A percentile compares a stretch with the other conserved stretches of the same genome.
Conservation (phyloP, 345 rosid species). For the Hibiscus tridactylites region DNA sequence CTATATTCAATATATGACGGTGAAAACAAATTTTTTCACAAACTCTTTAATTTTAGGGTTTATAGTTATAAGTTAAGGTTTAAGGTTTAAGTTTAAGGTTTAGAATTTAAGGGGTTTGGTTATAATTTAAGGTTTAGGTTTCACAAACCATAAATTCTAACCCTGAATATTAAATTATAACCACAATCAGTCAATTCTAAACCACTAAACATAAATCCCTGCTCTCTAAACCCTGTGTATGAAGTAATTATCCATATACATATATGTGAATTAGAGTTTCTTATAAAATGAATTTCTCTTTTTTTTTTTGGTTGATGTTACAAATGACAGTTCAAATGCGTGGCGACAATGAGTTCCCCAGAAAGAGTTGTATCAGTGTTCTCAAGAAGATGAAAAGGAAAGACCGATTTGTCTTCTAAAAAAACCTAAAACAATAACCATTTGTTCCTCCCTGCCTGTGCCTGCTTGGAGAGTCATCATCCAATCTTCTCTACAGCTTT, state of each 20-base stretch:
- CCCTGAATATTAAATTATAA: too few relatives aligned
- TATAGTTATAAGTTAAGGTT: too few relatives aligned
- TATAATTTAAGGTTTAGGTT: too few relatives aligned
- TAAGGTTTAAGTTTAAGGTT: too few relatives aligned
- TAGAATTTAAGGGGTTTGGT: too few relatives aligned
- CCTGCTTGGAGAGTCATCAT: neutral
- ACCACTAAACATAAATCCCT: neutral
- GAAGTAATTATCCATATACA: neutral
- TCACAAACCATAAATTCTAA: too few relatives aligned
- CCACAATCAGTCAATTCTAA: neutral
- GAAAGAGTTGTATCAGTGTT: conserved; percentile 52
- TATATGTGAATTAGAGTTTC: neutral
- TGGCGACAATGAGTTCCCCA: conserved; percentile 53
- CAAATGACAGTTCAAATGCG: conserved; percentile 66
- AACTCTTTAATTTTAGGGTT: too few relatives aligned
- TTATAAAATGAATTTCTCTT: neutral
- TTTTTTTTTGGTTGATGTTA: neutral
- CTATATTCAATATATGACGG: too few relatives aligned
- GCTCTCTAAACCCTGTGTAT: neutral
- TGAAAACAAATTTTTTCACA: too few relatives aligned
- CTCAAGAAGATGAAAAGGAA: conserved; percentile 35
- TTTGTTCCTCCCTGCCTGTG: neutral
- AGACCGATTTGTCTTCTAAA: conserved; percentile 7
- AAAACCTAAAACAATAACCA: neutral
- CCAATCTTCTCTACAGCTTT: conserved; percentile 3